Conservation (phyloP, 2,329 filamentous ascomycete genomes). For the Aspergillus eucalypticola region DNA sequence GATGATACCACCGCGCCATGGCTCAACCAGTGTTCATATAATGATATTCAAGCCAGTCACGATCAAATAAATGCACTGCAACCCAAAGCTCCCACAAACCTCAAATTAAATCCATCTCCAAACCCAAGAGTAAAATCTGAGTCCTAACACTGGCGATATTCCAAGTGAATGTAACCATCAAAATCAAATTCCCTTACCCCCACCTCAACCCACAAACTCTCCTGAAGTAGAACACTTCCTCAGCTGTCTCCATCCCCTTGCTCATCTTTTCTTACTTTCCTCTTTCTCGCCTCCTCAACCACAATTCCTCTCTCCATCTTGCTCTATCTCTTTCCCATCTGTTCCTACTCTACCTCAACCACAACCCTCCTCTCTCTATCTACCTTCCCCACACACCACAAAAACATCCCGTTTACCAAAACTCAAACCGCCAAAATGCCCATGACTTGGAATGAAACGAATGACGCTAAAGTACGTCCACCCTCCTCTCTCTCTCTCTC, state of each 20-base stretch:
- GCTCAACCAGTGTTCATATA: neutral
- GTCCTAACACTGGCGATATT: neutral
- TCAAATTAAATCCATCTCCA: too few species aligned
- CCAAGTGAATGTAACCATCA: neutral
- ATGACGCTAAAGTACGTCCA: conserved; percentile 30
- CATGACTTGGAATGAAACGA: conserved; percentile 30
- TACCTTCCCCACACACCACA: too few species aligned
- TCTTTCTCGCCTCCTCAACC: neutral
- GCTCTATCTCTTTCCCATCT: neutral
- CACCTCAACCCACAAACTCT: neutral
- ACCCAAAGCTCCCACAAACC: too few species aligned
- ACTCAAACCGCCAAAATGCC: conserved; percentile 23
- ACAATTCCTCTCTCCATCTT: neutral
- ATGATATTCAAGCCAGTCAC: neutral
- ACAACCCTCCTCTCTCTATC: neutral
- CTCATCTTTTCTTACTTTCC: neutral
- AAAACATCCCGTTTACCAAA: neutral
- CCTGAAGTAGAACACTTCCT: neutral
- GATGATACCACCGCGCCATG: neutral
- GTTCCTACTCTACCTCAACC: neutral
- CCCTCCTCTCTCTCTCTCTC: neutral
- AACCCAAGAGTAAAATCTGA: neutral
- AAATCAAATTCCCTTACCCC: neutral
- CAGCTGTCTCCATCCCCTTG: neutral
- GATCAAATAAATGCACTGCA: too few species aligned